Evolutionary conservation across 129 eudicot genomes (phyloP).

Genomic region (Centaurea solstitialis): DNA sequence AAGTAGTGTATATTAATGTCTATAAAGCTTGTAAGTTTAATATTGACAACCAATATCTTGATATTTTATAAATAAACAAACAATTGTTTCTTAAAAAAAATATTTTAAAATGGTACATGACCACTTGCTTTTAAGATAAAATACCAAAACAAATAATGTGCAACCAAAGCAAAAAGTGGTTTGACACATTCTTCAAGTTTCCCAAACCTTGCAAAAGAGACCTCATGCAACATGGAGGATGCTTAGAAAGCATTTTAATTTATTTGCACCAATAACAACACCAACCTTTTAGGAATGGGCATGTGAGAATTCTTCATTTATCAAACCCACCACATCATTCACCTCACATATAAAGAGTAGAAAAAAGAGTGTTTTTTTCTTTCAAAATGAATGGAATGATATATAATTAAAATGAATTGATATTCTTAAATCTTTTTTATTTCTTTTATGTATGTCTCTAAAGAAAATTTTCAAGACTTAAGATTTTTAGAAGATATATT

Average conservation of each 20-base stretch:
- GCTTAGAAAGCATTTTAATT: not conserved
- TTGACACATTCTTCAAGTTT: not conserved
- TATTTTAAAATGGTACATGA: not conserved
- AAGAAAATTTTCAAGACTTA: too few species aligned
- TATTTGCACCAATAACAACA: not conserved
- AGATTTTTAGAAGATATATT: too few species aligned
- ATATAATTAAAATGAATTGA: too few species aligned
- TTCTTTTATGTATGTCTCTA: too few species aligned
- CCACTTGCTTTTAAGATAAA: not conserved
- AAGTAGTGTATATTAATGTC: not conserved
- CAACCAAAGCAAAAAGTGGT: not conserved
- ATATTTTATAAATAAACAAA: not conserved
- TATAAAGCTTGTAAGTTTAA: not conserved
- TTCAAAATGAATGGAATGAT: too few species aligned
- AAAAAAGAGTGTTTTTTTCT: not conserved
- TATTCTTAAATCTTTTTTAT: too few species aligned
- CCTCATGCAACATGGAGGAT: constrained; percentile 10
- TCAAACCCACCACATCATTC: not conserved
- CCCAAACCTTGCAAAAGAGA: not conserved
- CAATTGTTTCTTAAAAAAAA: too few species aligned
- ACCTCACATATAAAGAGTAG: not conserved
- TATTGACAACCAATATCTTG: not conserved
- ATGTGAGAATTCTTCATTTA: not conserved
- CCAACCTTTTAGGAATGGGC: not conserved
- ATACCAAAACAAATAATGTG: not conserved